Evolutionary conservation across 768 basidiomycete genomes (phyloP).

Genomic region (Rhodocollybia butyracea): DNA sequence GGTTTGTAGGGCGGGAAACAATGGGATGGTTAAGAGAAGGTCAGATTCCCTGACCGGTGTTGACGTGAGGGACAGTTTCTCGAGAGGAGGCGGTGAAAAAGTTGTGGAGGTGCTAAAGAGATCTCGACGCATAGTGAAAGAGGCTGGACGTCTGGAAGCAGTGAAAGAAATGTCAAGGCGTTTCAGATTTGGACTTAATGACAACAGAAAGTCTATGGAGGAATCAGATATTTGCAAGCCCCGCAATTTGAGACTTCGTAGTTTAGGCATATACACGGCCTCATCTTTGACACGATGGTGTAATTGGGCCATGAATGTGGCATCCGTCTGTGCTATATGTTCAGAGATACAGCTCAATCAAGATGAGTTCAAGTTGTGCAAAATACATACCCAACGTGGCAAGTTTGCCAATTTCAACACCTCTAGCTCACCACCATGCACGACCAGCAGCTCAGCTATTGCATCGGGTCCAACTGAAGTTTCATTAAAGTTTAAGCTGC

Average conservation of each 20-base stretch:
- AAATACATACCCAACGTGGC: conserved; percentile 49
- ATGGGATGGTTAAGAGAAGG: conserved; percentile 34
- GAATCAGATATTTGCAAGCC: conserved; percentile 49
- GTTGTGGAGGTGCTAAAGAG: not conserved
- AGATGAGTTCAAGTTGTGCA: not conserved
- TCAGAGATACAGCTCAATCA: not conserved
- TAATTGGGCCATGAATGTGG: conserved; percentile 44
- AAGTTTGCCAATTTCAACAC: conserved; percentile 64
- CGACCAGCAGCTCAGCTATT: conserved; percentile 40
- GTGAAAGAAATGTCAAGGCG: conserved; percentile 70
- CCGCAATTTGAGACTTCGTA: conserved; percentile 58
- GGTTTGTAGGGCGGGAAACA: conserved; percentile 39
- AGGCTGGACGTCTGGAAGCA: conserved; percentile 35
- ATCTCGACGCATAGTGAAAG: conserved; percentile 10
- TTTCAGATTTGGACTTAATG: conserved; percentile 45
- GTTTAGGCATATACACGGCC: conserved; percentile 29
- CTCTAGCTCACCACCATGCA: conserved; percentile 38
- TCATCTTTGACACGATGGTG: conserved; percentile 21
- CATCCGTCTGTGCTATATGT: conserved; percentile 47
- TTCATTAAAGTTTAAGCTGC: conserved; percentile 54
- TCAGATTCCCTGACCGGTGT: conserved; percentile 40
- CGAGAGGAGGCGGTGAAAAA: conserved; percentile 27
- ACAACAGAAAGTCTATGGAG: conserved; percentile 39
- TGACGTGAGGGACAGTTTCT: conserved; percentile 66
- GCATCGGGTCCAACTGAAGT: conserved; percentile 52